Base-by-base conservation (phyloP, 2,329 filamentous ascomycete species). In the Xylariales sp. region DNA sequence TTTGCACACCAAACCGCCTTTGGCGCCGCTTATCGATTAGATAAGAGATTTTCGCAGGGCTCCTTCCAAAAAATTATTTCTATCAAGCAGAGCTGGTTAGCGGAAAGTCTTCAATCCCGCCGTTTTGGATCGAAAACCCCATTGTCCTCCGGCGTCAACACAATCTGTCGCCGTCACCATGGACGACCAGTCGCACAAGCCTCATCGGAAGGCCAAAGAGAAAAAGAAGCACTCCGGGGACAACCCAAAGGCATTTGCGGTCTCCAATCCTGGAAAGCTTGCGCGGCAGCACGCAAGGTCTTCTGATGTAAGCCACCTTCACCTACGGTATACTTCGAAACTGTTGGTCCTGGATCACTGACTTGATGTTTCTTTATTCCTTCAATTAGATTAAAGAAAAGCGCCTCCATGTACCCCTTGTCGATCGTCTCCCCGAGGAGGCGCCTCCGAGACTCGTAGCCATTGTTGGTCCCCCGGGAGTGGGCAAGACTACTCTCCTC, bases 331-430 rank as follows among this genome's bases (percentile, higher is more conserved):
- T n/a, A n/a, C n/a, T n/a, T n/a, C n/a, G n/a, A n/a, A n/a, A n/a
- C n/a, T n/a, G n/a, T n/a, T n/a, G n/a, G n/a, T n/a, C n/a, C n/a
- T n/a, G n/a, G n/a, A n/a, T n/a, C n/a, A n/a, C n/a, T n/a, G n/a
- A n/a, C n/a, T n/a, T n/a, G n/a, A n/a, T n/a, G n/a, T n/a, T n/a
- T n/a, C n/a, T n/a, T n/a, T n/a, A n/a, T n/a, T n/a, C n/a, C n/a
- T n/a, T n/a, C n/a, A n/a, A n/a, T n/a, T n/a, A n/a, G n/a, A n/a
- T 55, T 33, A 93, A 88, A 74, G 94, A 98, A 66, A 96, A 94
- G 66, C 81, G 91, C 42, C 75, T 97, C 27, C 94, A 98, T 73
- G 93, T 98, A 14, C 93, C 93, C 30, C 85, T 95, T 60, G 86
- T 97, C 67, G 93, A 98, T 71, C 83, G 94, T 50, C 73, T 97